Percentiles rank a stretch among this genome's conserved stretches.
Evolutionary conservation across 2,329 filamentous ascomycete species (phyloP).

Genomic region (Botryotinia narcissicola): DNA sequence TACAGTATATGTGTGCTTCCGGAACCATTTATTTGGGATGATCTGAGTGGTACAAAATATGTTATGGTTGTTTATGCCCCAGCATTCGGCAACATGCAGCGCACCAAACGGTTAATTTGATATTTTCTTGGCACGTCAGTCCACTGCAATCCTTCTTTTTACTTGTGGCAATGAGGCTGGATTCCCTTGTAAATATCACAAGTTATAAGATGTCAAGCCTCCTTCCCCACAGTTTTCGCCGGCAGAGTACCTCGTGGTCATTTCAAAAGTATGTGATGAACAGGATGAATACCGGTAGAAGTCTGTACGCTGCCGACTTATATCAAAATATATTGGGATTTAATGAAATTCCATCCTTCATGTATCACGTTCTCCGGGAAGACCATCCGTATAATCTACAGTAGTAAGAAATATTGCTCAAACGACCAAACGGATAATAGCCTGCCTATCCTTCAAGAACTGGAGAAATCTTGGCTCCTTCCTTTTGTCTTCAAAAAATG

Average conservation of each 20-base stretch:
- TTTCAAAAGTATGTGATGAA: constrained; percentile 1
- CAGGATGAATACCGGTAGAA: constrained; percentile 19
- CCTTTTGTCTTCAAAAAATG: background rate
- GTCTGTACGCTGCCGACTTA: constrained; percentile 19
- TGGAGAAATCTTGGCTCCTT: constrained; percentile 6
- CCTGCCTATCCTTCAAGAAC: background rate
- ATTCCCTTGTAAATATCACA: constrained; percentile 13
- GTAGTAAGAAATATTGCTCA: background rate
- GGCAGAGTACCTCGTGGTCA: constrained; percentile 18
- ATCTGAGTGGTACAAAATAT: constrained; percentile 8
- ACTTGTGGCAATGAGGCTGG: constrained; percentile 1
- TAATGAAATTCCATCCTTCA: constrained; percentile 17
- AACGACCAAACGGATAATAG: constrained; percentile 27
- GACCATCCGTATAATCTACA: constrained; percentile 19
- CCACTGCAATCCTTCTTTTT: background rate
- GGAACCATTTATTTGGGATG: background rate
- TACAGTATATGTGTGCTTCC: background rate
- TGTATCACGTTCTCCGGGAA: constrained; percentile 26
- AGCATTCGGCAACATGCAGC: constrained; percentile 9
- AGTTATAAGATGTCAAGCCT: constrained; percentile 9
- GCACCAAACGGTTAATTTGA: constrained; percentile 6
- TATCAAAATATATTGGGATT: constrained; percentile 26
- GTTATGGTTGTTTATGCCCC: constrained; percentile 10
- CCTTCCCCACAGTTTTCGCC: constrained; percentile 15
- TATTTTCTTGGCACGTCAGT: constrained; percentile 10